Base-by-base conservation (phyloP, 2,329 filamentous ascomycete genomes). In the Cryphonectria radicalis region DNA sequence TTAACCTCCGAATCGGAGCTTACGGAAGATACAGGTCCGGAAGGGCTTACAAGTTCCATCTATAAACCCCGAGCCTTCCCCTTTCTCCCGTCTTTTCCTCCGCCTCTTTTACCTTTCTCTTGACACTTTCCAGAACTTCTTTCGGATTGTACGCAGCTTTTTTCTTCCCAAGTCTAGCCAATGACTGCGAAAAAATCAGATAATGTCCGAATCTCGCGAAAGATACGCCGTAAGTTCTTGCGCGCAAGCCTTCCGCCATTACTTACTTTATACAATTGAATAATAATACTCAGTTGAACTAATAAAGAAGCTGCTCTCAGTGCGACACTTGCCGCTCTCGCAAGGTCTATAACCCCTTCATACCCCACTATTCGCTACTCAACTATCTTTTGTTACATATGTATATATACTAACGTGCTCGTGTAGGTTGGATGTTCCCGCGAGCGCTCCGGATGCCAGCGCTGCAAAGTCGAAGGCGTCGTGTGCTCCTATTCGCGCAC, bases 391-490 rank as follows among this genome's bases (percentile, higher is more conserved):
- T 4, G 43, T 4, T 42, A n/a, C 19, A 32, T 32, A 32, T 32
- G 4, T 32, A 32, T 32, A 32, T 32, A 32, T 25, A 28, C 28
- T 63, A 13, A 42, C 19, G 40, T 43, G 53, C 28, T n/a, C 1
- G 4, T n/a, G 17, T 14, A 68, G 67, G 57, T 68, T n/a, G 67
- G n/a, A 25, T 68, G 67, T 19, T 50, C 67, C 11, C 67, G 67
- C 57, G 40, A 68, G 35, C 35, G 25, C 28, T 43, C 67, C 11
- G 55, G 57, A 37, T 68, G 67, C 57, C 67, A 68, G 28, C 67
- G 67, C 28, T 68, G 67, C 43, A 46, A 22, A 37, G 57, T 14
- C 67, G 67, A 63, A 32, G 57, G 55, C 13, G 8, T 43, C 40
- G 22, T 14, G 32, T 68, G 67, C 59, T 50, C 17, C 42, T 68